Evolutionary conservation across 768 basidiomycete genomes (phyloP).

Genomic region (Boletus tomentosulus): DNA sequence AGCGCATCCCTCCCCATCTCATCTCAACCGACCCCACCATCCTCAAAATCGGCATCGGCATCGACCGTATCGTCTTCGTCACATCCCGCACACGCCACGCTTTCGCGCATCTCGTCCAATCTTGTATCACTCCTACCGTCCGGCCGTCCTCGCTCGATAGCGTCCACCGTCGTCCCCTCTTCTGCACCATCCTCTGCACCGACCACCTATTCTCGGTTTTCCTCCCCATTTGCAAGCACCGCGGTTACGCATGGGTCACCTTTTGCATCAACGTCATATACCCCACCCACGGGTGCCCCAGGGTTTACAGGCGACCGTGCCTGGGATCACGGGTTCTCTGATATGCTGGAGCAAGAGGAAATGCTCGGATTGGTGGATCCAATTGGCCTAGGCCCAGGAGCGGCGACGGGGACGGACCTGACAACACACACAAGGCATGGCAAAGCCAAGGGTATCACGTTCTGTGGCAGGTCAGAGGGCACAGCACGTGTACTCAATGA

Average conservation of each 20-base stretch:
- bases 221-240: constrained; percentile 11
- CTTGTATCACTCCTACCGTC: constrained; percentile 47
- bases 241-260: constrained; percentile 45
- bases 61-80: neutral
- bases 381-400: constrained; percentile 38
- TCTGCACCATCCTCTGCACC: constrained; percentile 10
- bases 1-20: constrained; percentile 9
- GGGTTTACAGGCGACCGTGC: constrained; percentile 64
- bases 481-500: constrained; percentile 51
- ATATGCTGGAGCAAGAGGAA: constrained; percentile 41
- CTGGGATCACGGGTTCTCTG: constrained; percentile 68
- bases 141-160: constrained; percentile 11
- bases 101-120: constrained; percentile 45
- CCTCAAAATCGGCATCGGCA: neutral
- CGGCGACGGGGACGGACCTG: neutral
- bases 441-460: constrained; percentile 44
- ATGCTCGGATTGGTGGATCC: constrained; percentile 35
- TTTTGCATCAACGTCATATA: constrained; percentile 43
- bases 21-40: neutral
- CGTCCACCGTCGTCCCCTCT: neutral
- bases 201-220: constrained; percentile 8
- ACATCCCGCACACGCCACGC: constrained; percentile 32
- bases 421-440: constrained; percentile 6
- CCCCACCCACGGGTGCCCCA: constrained; percentile 64
- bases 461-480: constrained; percentile 51